Evolutionary conservation across 495 filamentous ascomycete species (phyloP).

Genomic region (Beverwykella pulmonaria): DNA sequence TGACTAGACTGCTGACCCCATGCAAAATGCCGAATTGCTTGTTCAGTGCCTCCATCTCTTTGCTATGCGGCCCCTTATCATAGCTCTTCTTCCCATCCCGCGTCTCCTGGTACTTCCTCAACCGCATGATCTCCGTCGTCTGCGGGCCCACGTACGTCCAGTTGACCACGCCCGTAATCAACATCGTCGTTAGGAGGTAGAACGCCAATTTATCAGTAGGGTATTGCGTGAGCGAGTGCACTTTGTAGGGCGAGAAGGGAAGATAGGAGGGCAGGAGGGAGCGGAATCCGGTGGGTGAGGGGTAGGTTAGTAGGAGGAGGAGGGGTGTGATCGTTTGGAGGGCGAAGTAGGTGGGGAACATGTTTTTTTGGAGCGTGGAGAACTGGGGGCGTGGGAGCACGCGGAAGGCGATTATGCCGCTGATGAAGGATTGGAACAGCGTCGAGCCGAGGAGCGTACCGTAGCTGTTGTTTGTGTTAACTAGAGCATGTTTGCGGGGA

Average conservation of each 20-base stretch:
- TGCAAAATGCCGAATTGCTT: conserved; percentile 77
- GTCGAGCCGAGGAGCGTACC: conserved; percentile 42
- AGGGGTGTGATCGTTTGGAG: conserved; percentile 75
- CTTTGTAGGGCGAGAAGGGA: too few relatives aligned
- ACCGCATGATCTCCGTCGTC: conserved; percentile 70
- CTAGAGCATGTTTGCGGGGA: background rate
- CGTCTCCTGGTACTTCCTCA: conserved; percentile 77
- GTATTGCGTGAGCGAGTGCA: background rate
- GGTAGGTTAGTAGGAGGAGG: conserved; percentile 78
- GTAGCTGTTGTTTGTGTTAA: conserved; percentile 33
- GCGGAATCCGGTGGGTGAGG: conserved; percentile 47
- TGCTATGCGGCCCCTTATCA: conserved; percentile 71
- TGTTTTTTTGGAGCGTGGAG: conserved; percentile 69
- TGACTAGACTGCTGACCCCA: conserved; percentile 73
- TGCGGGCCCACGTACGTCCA: conserved; percentile 67
- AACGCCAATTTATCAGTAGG: background rate
- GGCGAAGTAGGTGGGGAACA: conserved; percentile 85
- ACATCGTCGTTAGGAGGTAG: conserved; percentile 58
- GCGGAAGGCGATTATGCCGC: conserved; percentile 71
- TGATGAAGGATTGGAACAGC: conserved; percentile 68
- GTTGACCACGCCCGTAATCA: conserved; percentile 68
- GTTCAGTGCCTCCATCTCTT: conserved; percentile 81
- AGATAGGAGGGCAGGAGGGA: background rate
- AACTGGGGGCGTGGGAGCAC: conserved; percentile 80
- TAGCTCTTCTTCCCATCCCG: conserved; percentile 82